A percentile compares a stretch with the other conserved stretches of the same genome.
Evolutionary conservation across 192 early-diverging fungal genomes (phyloP).

Genomic region (Spizellomyces sp.): DNA sequence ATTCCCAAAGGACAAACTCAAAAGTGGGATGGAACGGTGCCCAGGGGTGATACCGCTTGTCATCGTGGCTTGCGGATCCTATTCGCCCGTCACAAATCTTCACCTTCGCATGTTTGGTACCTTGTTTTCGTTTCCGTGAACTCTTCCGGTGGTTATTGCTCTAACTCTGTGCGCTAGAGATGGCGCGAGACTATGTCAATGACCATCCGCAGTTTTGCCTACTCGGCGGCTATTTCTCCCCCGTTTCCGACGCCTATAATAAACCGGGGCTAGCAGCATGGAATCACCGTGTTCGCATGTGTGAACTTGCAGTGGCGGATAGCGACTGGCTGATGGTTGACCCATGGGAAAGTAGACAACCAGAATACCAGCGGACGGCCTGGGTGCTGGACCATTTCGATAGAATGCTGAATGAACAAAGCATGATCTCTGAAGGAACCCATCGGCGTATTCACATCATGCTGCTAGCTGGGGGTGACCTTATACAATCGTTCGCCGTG

Average conservation of each 20-base stretch:
- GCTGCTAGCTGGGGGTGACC: slow-evolving; percentile 93
- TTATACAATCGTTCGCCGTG: slow-evolving; percentile 93
- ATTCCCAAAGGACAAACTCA: slow-evolving; percentile 23
- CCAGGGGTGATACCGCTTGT: slow-evolving; percentile 75
- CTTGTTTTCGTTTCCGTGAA: slow-evolving; percentile 11
- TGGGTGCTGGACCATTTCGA: slow-evolving; percentile 96
- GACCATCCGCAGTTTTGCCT: slow-evolving; percentile 80
- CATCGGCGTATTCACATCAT: slow-evolving; percentile 75
- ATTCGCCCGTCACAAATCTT: slow-evolving; percentile 94
- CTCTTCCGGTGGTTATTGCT: background rate
- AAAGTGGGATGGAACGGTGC: slow-evolving; percentile 11
- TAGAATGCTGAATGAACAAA: slow-evolving; percentile 72
- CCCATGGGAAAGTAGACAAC: slow-evolving; percentile 86
- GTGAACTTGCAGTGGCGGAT: slow-evolving; percentile 79
- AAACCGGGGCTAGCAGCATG: slow-evolving; percentile 90
- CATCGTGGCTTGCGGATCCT: slow-evolving; percentile 95
- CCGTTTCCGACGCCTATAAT: slow-evolving; percentile 91
- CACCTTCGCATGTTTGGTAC: slow-evolving; percentile 99
- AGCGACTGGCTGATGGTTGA: slow-evolving; percentile 96
- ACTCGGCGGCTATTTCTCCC: slow-evolving; percentile 95
- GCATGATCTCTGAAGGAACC: slow-evolving; percentile 38
- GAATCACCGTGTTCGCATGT: slow-evolving; percentile 90
- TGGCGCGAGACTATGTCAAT: slow-evolving; percentile 88
- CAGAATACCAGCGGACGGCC: slow-evolving; percentile 80
- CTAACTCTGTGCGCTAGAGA: slow-evolving; percentile 61